Base-by-base conservation (phyloP, 345 rosid species). In the Gossypium longicalyx region DNA sequence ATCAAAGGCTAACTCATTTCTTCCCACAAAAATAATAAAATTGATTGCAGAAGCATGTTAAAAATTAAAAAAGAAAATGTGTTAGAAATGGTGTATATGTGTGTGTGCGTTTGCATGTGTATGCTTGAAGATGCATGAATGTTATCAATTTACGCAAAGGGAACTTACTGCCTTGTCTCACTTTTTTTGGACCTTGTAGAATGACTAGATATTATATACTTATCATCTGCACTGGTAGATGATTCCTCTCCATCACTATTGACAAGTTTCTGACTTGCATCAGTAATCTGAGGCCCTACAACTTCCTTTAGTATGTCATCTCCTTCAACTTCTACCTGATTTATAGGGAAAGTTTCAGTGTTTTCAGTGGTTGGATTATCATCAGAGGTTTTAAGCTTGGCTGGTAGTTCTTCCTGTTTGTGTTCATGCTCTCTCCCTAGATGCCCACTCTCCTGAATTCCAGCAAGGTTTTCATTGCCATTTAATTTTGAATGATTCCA, bases 161-260 rank as follows among this genome's bases (percentile, higher is more conserved):
- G 75, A 54, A 56, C 83, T 83, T 76, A 83, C 85, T 43, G 52
- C 27, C n/a, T 70, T 25, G 43, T n/a, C 43, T 27, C 64, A n/a
- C 6, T 77, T 57, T 77, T 73, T 54, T 80, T 76, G 54, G 29
- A 51, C 54, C 74, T 77, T 54, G 62, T 69, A 2, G 20, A 4
- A 65, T 83, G 60, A 53, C 56, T 71, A 41, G 80, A 76, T 49
- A 76, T 70, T 27, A 64, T 76, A 68, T 69, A 58, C 76, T 88
- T 80, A 59, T 80, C 64, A 51, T 78, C 75, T 76, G 62, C 65
- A 52, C 45, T 59, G 12, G 59, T 70, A 16, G 77, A 49, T 38
- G 71, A 73, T 48, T 74, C 83, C 59, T 74, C 70, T 59, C 76
- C 83, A 34, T 74, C 74, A 70, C 25, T 41, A 56, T 71, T 70